A percentile compares a stretch with the other conserved stretches of the same genome.
Conservation (phyloP, 352 stramenopile species). For the Phytophthora cactorum region DNA sequence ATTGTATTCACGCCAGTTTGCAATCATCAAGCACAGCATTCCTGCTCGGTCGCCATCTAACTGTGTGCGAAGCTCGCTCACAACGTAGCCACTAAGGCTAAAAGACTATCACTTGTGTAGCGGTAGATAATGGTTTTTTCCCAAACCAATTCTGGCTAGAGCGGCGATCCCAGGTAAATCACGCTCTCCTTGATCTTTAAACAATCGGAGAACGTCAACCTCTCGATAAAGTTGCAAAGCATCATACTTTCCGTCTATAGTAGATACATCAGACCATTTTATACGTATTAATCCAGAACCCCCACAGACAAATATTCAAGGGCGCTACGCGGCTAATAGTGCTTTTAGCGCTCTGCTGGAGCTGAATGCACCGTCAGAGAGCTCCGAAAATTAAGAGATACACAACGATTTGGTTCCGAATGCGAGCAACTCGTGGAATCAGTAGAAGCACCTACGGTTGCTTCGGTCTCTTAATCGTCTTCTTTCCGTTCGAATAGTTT, state of each 20-base stretch:
- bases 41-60: slow-evolving; percentile 15
- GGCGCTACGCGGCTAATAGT: background rate
- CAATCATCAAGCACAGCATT: slow-evolving; percentile 17
- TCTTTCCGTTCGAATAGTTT: background rate
- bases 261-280: background rate
- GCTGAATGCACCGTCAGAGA: background rate
- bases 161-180: background rate
- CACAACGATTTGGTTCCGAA: background rate
- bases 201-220: background rate
- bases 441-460: background rate
- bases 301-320: background rate
- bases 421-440: background rate
- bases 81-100: slow-evolving; percentile 10
- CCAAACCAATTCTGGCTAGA: slow-evolving; percentile 4
- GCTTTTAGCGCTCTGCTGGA: background rate
- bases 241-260: background rate
- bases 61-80: slow-evolving; percentile 3
- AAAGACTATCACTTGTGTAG: slow-evolving; percentile 5
- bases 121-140: slow-evolving; percentile 1
- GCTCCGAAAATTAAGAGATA: background rate
- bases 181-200: slow-evolving; percentile 3
- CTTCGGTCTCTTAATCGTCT: background rate
- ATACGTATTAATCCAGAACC: background rate
- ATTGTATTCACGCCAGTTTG: slow-evolving; percentile 11
- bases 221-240: background rate